These are phyloP conservation scores for Trichophaea hybrida DNA, from an alignment of 2,329 filamentous ascomycete species.

Conservation along the genomic window DNA sequence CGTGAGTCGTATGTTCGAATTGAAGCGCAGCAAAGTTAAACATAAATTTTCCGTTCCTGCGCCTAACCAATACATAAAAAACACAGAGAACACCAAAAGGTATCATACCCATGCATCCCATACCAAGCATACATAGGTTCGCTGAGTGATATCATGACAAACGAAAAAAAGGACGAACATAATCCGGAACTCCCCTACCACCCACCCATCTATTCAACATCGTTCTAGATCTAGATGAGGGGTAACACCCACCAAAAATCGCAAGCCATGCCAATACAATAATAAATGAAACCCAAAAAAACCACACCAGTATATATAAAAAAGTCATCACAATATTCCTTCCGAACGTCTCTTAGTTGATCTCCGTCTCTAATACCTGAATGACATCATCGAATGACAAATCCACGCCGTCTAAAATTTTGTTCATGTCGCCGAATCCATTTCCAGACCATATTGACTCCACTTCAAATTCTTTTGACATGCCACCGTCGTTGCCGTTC, in stretches of 20 bases:
- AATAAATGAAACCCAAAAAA: constrained; percentile 2
- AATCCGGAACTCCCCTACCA: background rate
- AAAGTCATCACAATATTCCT: background rate
- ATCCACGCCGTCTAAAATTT: constrained; percentile 25
- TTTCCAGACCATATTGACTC: background rate
- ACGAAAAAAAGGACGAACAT: background rate
- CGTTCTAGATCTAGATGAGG: no score
- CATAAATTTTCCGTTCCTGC: background rate
- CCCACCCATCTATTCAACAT: background rate
- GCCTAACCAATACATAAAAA: background rate
- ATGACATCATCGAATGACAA: constrained; percentile 28
- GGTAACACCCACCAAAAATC: background rate
- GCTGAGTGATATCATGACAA: background rate
- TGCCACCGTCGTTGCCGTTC: constrained; percentile 6
- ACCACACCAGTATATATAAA: background rate
- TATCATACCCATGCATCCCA: background rate
- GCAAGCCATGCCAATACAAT: background rate
- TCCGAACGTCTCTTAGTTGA: constrained; percentile 8
- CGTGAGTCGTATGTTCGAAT: background rate
- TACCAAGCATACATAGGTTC: background rate
- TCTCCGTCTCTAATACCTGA: constrained; percentile 23
- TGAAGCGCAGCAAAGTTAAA: background rate
- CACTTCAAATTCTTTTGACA: background rate
- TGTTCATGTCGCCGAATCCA: constrained; percentile 19
- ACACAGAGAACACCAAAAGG: background rate